These are phyloP conservation scores for Tolypocladium paradoxum DNA, from an alignment of 2,329 filamentous ascomycete genomes.

Conservation along the genomic window DNA sequence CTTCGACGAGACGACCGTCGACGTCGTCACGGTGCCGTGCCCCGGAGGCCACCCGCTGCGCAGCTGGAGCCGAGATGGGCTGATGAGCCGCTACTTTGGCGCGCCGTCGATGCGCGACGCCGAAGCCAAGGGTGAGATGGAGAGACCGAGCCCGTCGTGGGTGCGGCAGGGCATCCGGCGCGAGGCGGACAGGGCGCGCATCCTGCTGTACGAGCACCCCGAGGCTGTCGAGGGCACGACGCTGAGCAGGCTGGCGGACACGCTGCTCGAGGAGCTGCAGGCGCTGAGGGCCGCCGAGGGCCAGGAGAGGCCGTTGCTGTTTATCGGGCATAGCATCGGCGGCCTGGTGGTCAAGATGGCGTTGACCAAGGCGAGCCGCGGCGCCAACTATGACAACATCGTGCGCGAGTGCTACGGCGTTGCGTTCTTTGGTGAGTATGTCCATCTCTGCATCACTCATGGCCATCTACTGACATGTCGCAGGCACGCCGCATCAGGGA, in stretches of 20 bases:
- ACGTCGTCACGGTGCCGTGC: conserved; percentile 43
- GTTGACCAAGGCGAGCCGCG: conserved; percentile 34
- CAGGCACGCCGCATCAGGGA: conserved; percentile 50
- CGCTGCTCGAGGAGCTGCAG: conserved; percentile 32
- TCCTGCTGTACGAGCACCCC: conserved; percentile 41
- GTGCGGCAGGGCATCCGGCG: conserved; percentile 40
- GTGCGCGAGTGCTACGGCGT: conserved; percentile 48
- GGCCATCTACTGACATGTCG: neutral
- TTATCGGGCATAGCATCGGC: conserved; percentile 51
- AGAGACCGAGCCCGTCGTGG: conserved; percentile 31
- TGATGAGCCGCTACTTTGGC: conserved; percentile 35
- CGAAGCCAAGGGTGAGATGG: conserved; percentile 12
- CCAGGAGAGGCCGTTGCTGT: conserved; percentile 41
- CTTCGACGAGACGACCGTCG: conserved; percentile 42
- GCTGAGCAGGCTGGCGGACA: conserved; percentile 32
- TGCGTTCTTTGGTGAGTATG: conserved; percentile 47
- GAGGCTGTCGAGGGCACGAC: conserved; percentile 28
- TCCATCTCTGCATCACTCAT: too few species aligned
- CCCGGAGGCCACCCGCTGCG: conserved; percentile 40
- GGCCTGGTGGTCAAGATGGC: conserved; percentile 49
- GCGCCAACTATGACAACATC: conserved; percentile 29
- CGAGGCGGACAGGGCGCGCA: conserved; percentile 34
- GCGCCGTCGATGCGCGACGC: conserved; percentile 28
- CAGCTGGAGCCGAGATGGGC: conserved; percentile 41
- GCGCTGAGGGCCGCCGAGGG: conserved; percentile 22